These are phyloP conservation scores for Testicularia cyperi DNA, from an alignment of 1,284 basidiomycete genomes.

Conservation along the genomic window DNA sequence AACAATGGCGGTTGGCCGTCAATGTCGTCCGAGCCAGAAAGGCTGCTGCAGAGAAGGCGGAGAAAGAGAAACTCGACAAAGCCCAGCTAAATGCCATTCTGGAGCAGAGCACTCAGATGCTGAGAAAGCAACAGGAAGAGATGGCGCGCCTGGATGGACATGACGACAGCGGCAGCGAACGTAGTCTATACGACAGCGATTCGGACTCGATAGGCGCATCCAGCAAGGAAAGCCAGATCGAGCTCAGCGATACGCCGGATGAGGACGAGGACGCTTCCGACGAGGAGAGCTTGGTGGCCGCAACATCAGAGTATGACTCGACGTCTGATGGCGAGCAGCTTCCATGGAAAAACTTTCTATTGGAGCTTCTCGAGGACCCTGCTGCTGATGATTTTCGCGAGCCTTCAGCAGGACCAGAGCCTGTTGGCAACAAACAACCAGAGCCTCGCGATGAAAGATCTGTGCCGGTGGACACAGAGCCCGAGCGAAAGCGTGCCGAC, in stretches of 20 bases:
- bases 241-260: constrained; percentile 9
- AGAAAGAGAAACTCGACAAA: constrained; percentile 72
- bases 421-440: no score
- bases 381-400: no score
- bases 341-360: no score
- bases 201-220: constrained; percentile 26
- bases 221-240: constrained; percentile 20
- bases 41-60: constrained; percentile 66
- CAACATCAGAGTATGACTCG: no score
- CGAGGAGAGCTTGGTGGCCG: no score
- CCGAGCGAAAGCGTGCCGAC: no score
- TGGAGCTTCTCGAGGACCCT: no score
- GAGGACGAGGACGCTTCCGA: constrained; percentile 13
- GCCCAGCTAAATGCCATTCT: constrained; percentile 87
- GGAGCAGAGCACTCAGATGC: constrained; percentile 81
- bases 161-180: constrained; percentile 30
- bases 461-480: no score
- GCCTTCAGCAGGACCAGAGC: no score
- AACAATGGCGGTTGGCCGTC: constrained; percentile 86
- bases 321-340: no score
- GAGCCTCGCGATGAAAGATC: no score
- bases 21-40: constrained; percentile 77
- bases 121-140: constrained; percentile 69
- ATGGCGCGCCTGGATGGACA: constrained; percentile 38
- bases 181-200: constrained; percentile 8